Evolutionary conservation across 2,329 filamentous ascomycete species (phyloP).

Genomic region (Talaromyces atroroseus): DNA sequence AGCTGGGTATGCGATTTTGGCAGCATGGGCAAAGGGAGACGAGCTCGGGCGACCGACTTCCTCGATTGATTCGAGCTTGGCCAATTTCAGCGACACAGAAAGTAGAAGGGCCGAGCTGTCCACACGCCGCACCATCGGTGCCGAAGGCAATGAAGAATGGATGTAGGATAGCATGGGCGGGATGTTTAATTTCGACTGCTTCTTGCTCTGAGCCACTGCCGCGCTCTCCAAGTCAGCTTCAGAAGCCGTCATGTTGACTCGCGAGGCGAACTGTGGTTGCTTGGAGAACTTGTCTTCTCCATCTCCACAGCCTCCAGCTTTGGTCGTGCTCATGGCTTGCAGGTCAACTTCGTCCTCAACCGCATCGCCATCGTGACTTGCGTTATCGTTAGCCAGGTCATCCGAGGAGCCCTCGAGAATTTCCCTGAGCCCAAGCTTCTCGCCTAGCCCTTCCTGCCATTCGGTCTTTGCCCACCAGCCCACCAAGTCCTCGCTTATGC

Average conservation of each 20-base stretch:
- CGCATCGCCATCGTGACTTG: slow-evolving; percentile 34
- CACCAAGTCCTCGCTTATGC: slow-evolving; percentile 82
- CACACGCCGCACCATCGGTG: slow-evolving; percentile 74
- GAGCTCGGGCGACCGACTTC: slow-evolving; percentile 53
- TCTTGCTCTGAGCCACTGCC: neutral
- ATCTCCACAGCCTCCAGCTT: slow-evolving; percentile 24
- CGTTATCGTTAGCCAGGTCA: slow-evolving; percentile 28
- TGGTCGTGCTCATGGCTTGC: slow-evolving; percentile 50
- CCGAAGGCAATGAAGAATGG: slow-evolving; percentile 50
- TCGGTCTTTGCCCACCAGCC: slow-evolving; percentile 94
- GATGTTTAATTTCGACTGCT: slow-evolving; percentile 41
- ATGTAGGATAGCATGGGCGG: slow-evolving; percentile 79
- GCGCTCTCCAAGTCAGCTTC: slow-evolving; percentile 14
- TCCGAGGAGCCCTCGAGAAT: slow-evolving; percentile 44
- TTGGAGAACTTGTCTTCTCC: slow-evolving; percentile 5
- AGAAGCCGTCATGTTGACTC: slow-evolving; percentile 20
- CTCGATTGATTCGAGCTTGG: slow-evolving; percentile 67
- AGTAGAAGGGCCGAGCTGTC: slow-evolving; percentile 81
- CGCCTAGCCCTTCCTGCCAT: slow-evolving; percentile 76
- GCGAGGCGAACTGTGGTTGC: slow-evolving; percentile 23
- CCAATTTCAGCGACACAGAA: slow-evolving; percentile 74
- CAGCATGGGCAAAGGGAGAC: slow-evolving; percentile 70
- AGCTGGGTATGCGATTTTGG: slow-evolving; percentile 77
- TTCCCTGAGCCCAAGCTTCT: slow-evolving; percentile 68
- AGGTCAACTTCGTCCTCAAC: slow-evolving; percentile 52